phyloP scores from a whole-genome alignment of 2,329 filamentous ascomycete genomes.

The Alternaria alternata region DNA sequence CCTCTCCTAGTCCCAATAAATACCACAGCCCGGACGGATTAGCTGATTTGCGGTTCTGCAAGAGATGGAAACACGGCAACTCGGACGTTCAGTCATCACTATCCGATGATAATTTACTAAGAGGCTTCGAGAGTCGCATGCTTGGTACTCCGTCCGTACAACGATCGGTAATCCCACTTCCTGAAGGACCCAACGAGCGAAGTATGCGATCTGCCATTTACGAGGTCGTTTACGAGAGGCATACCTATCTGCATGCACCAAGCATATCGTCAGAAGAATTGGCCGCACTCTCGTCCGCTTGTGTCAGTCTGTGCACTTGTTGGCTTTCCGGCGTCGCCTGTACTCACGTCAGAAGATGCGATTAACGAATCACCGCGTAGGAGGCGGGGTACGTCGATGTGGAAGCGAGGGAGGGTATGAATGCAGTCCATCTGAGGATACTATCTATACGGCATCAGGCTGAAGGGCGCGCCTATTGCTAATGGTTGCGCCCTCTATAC shows the following conservation, averaged over 20 bases:
- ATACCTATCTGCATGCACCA: background rate
- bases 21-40: background rate
- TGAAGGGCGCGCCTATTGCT: conserved; percentile 4
- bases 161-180: too few species aligned
- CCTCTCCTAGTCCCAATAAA: background rate
- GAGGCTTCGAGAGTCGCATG: background rate
- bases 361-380: background rate
- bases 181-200: background rate
- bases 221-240: background rate
- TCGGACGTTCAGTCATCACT: background rate
- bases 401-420: background rate
- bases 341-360: background rate
- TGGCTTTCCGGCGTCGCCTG: background rate
- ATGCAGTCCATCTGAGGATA: background rate
- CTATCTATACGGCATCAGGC: conserved; percentile 7
- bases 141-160: background rate
- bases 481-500: conserved; percentile 8
- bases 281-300: background rate
- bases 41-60: background rate
- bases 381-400: background rate
- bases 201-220: background rate
- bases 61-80: background rate
- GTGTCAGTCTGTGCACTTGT: background rate
- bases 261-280: background rate
- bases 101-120: background rate